Conservation (phyloP, 2,329 filamentous ascomycete species). For the Pseudogymnoascus sp. region DNA sequence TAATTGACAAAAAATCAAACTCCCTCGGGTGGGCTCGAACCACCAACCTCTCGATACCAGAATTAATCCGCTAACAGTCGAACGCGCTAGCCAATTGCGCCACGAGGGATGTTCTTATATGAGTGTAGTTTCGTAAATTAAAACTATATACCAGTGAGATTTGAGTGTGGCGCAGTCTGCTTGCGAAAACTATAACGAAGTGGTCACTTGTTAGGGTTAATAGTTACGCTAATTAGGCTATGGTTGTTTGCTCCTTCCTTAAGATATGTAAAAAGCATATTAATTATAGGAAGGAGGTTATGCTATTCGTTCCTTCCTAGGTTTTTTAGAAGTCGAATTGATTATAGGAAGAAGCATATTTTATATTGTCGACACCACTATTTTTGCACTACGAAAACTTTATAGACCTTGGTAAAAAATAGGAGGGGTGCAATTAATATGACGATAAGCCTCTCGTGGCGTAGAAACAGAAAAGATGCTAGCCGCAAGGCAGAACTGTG, state of each 20-base stretch:
- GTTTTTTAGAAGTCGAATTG: background rate
- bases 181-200: background rate
- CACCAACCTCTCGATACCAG: background rate
- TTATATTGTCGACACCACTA: no score
- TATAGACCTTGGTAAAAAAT: no score
- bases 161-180: background rate
- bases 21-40: conserved; percentile 1
- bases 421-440: no score
- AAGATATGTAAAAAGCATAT: background rate
- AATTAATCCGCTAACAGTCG: background rate
- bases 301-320: background rate
- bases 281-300: background rate
- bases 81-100: conserved; percentile 1
- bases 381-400: no score
- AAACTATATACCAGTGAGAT: background rate
- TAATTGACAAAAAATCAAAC: background rate
- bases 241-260: background rate
- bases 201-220: background rate
- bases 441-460: no score
- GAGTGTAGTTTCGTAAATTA: background rate
- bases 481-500: no score
- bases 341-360: no score
- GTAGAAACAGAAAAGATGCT: no score
- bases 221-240: background rate
- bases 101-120: background rate